Evolutionary conservation across 2,329 filamentous ascomycete genomes (phyloP), one percentile per base, ranked within the genome.

Genomic region (Colletotrichum sojae): DNA sequence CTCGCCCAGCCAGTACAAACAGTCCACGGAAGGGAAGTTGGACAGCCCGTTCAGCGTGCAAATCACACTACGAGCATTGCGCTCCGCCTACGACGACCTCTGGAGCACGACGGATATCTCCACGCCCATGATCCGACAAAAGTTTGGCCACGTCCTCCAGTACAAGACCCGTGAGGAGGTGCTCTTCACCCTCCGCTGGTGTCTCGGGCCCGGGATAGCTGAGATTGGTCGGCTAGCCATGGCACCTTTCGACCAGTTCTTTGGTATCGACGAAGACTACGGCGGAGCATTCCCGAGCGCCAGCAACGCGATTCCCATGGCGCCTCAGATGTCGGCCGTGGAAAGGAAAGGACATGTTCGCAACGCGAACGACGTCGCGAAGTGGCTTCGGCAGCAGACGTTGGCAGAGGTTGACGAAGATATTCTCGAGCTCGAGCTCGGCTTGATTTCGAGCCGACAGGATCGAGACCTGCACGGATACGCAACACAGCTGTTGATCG

Each of bases 41-140:
- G 59, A 62, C 13, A 62, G 59, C 5, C 59, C 56, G 4, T 49
- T 62, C 15, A 62, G 31, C 22, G 8, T 62, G 3, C 48, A 62
- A 0, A 25, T 62, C 25, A 48, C 40, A 13, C 31, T 52, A 9
- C 4, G 20, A 9, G 51, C 59, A 6, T n/a, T 62, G 5, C 49
- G 18, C 13, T 10, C 48, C n/a, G 59, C 48, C n/a, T 62, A 62
- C 5, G 20, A 54, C 31, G 2, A 18, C 4, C 48, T 62, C 18
- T n/a, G 43, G 6, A 18, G n/a, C 15, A 2, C 48, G 2, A 20
- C 10, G 2, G 48, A 55, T 10, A 13, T 43, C 4, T 45, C 48
- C 5, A 13, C 27, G 1, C 10, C 43, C 2, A 6, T 16, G 6
- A 15, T 43, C 4, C n/a, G 27, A 27, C 48, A 25, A 15, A 62